Base-by-base conservation (phyloP, 108 stramenopile species). In the Skeletonema menzelii region DNA sequence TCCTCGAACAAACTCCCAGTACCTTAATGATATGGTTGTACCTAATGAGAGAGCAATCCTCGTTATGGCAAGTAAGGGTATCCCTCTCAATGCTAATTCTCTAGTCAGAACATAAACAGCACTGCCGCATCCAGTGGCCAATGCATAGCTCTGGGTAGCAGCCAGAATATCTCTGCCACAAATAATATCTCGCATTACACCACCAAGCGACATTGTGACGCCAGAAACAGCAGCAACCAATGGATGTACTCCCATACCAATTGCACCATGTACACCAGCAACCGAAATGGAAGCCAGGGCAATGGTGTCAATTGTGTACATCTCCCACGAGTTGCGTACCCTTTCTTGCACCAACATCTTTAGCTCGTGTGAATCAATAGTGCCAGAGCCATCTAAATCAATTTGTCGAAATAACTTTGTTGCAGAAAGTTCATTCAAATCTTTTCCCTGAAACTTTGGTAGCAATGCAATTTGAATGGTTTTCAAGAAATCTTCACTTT, bases 171-270 rank as follows among this genome's bases (percentile, higher is more conserved):
- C 73, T 28, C 77, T 34, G 10, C 65, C 59, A 64, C 72, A 69
- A 13, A 79, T 44, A 15, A 83, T 19, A 68, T 83, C 82, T 20
- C 82, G 72, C 11, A 75, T 14, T 10, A 83, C 60, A 22, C 82
- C 82, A 17, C 82, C 82, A 68, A 83, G 69, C 37, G 65, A 73
- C 30, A 75, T 79, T 4, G 77, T 79, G 27, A 83, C 53, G 12
- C 82, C 82, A 15, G 69, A 47, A 1, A 68, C 28, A 34, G 73
- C 59, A 24, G 68, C 67, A 19, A 83, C 63, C 0, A 74, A 10
- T 8, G 82, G 82, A 40, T 74, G 77, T 0, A 83, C 26, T 2
- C 77, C 77, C 37, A 56, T 40, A 8, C 31, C 58, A 56, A 79
- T 55, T 13, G 73, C 82, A 14, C 56, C 62, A 14, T 77, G 57